Evolutionary conservation across 805 yeast species (phyloP), one percentile per base, ranked within the genome.

Genomic region (Candida sonorensis): DNA sequence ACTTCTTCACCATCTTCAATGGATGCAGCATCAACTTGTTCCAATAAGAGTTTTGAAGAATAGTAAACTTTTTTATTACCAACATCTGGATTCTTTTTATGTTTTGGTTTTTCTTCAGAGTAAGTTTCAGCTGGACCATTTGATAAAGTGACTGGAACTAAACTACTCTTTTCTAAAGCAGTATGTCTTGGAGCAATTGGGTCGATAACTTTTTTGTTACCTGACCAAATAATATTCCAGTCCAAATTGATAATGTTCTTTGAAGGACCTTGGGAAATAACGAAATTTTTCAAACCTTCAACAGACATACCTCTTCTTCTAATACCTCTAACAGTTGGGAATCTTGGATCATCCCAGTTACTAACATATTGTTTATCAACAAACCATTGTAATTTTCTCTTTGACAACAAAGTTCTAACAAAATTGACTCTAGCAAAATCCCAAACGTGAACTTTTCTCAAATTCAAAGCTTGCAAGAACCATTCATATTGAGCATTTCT

Each of bases 301-400:
- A 92, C 94, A 24, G 96, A 78, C 99, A 92, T 92, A 69, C 99
- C 99, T 69, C 99, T 83, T 72, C 98, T 81, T 70, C 97, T 85
- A 33, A 90, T 96, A 69, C 99, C 99, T 63, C 97, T 81, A 24
- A 92, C 95, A 29, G 99, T 92, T 48, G 99, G 99, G 86, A 92
- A 92, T 62, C 99, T 76, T 50, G 99, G 98, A 62, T 92, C 99
- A 55, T 92, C 97, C 99, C 99, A 92, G 66, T 86, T 87, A 16
- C 72, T 52, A 37, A 92, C 99, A 50, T 81, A 69, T 26, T 75
- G 67, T 60, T 85, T 81, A 68, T 92, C 97, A 42, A 92, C 98
- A 63, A 92, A 87, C 98, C 98, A 92, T 68, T 94, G 98, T 57
- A 92, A 72, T 70, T 92, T 92, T 69, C 99, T 82, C 80, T 92